Evolutionary conservation across 2,329 filamentous ascomycete genomes (phyloP), one percentile per base, ranked within the genome.

Genomic region (Sporothrix curviconia): DNA sequence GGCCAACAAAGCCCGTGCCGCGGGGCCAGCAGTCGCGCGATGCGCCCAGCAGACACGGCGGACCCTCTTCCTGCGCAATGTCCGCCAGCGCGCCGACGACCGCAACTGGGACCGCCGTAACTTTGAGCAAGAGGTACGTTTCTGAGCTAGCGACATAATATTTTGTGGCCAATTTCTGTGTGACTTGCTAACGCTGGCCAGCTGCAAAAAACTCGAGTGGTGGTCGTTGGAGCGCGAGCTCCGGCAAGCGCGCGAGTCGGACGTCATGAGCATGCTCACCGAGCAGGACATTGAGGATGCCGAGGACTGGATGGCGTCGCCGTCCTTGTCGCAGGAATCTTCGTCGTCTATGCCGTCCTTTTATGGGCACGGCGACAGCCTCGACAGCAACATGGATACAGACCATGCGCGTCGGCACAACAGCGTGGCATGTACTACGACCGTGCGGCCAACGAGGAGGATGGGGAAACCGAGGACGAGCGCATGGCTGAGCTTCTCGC

Each of bases 61-160:
- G 47, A 80, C 81, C 32, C 74, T 87, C 57, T 92, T 92, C 64
- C 72, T 92, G 59, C 82, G 84, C 66, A 87, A 78, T 53, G 83
- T 87, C 17, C 76, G 82, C 59, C 78, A 83, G 64, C 78, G 80
- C 40, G 73, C 77, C 3, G 82, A 86, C 42, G 81, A 87, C 28
- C 78, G 74, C 64, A 72, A 74, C 22, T 86, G 83, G 78, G 76
- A 80, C 64, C 74, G 78, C 53, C 74, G 84, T 62, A 83, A 84
- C 25, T 82, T 84, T 3, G 84, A 87, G 64, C 82, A 85, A 64
- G 79, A 82, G 68, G 76, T 79, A 49, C 6, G 30, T 65, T 24
- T 69, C 57, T 44, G 17, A n/a, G 5, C 12, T 25, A 17, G 37
- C n/a, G 2, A 6, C 28, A 11, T 32, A 11, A 11, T 11, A 25